Evolutionary conservation across 352 stramenopile species (phyloP).

Genomic region (Phytopythium cucurbitacearum): DNA sequence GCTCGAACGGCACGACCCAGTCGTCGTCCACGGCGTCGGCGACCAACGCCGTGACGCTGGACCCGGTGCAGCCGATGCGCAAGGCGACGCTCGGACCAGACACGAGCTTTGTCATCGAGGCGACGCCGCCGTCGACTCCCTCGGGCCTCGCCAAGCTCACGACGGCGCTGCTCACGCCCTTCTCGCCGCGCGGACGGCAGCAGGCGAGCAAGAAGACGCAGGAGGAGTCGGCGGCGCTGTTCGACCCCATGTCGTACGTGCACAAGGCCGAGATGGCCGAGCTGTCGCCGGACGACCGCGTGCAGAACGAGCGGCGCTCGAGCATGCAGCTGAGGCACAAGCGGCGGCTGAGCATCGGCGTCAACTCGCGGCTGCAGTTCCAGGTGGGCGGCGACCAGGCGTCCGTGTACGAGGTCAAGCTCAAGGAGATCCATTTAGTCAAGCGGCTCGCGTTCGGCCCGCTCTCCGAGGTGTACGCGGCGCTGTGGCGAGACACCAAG

Average conservation of each 20-base stretch:
- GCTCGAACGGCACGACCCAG: no score
- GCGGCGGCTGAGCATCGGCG: slow-evolving; percentile 55
- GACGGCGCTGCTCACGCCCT: neutral
- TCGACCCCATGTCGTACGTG: slow-evolving; percentile 57
- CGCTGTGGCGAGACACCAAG: slow-evolving; percentile 69
- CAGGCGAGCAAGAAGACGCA: slow-evolving; percentile 4
- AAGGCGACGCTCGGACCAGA: neutral
- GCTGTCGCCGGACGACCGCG: slow-evolving; percentile 45
- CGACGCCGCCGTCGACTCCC: neutral
- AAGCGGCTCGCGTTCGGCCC: slow-evolving; percentile 68
- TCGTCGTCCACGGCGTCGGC: no score
- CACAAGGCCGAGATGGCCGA: slow-evolving; percentile 47
- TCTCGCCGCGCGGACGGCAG: neutral
- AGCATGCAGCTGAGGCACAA: slow-evolving; percentile 55
- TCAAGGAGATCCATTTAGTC: slow-evolving; percentile 68
- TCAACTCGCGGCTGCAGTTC: slow-evolving; percentile 54
- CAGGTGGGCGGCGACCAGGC: slow-evolving; percentile 69
- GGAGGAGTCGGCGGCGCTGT: slow-evolving; percentile 33
- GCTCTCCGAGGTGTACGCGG: slow-evolving; percentile 72
- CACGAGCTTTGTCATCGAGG: neutral
- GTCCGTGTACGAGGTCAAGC: slow-evolving; percentile 76
- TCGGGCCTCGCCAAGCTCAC: slow-evolving; percentile 4
- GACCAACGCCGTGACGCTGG: no score
- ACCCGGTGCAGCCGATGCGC: neutral
- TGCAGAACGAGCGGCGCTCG: slow-evolving; percentile 53